Evolutionary conservation across 345 rosid genomes (phyloP), one percentile per base, ranked within the genome.

Genomic region (Euphorbia lathyris): DNA sequence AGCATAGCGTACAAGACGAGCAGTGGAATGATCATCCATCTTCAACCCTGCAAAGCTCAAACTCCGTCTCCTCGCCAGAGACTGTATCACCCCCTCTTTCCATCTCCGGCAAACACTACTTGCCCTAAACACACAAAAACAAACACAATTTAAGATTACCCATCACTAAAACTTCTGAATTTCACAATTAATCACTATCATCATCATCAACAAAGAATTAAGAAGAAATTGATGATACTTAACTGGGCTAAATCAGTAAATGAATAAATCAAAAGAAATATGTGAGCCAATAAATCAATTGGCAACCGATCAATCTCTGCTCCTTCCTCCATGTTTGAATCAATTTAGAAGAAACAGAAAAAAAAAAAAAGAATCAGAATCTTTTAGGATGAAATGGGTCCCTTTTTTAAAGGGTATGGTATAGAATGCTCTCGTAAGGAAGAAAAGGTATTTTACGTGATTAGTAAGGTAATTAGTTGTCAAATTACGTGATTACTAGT

Each of bases 241-340:
- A 77, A 93, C 97, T 81, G 90, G 0, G 93, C 97, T 77, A 92
- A 87, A 81, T 87, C 93, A 72, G 97, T 80, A 88, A 95, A 90
- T 67, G 97, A 92, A 68, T 79, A 72, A 20, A 85, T 79, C 52
- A 84, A 45, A 14, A 77, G 66, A 48, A 95, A 86, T 20, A 92
- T 87, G 60, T 91, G 82, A 71, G 96, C 93, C 71, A 95, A 70
- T 23, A 95, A 72, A 82, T 95, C 92, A 23, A 77, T 77, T 0
- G 93, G 99, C 67, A 95, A 76, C 11, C 87, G 82, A 79, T 95
- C 97, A 62, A 95, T 91, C 73, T 79, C 88, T 13, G 84, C 84
- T 76, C 83, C 90, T 74, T 69, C 85, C 74, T 71, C 83, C 88
- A 80, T 77, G n/a, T 6, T 69, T 42, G n/a, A 23, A n/a, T n/a